phyloP scores from a whole-genome alignment of 257 asterid genomes.

The Solanum infundibuliforme region DNA sequence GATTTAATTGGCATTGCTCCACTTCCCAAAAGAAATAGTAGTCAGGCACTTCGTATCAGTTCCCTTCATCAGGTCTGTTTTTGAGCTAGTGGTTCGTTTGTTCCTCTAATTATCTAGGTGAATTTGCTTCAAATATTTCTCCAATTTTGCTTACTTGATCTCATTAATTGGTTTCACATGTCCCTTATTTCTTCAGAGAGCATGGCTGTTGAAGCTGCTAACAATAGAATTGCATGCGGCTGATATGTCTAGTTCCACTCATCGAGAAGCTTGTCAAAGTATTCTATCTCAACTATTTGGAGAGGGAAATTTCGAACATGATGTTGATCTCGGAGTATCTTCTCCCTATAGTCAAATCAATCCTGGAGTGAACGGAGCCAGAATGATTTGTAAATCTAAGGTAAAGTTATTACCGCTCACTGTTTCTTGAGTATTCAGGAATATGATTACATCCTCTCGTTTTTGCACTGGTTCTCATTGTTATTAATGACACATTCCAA shows the following conservation, averaged over 20 bases:
- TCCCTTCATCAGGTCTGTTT: constrained; percentile 84
- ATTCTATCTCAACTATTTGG: constrained; percentile 75
- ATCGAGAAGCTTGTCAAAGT: constrained; percentile 70
- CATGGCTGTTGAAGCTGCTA: constrained; percentile 93
- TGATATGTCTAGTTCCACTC: constrained; percentile 49
- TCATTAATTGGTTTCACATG: neutral
- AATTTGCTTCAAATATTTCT: neutral
- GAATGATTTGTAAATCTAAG: constrained; percentile 55
- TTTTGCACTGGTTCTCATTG: neutral
- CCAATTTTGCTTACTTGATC: neutral
- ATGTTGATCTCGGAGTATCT: constrained; percentile 28
- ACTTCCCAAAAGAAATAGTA: constrained; percentile 60
- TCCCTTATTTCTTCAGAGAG: constrained; percentile 48
- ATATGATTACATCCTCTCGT: neutral
- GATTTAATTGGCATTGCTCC: constrained; percentile 66
- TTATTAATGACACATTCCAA: neutral
- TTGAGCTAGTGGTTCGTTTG: neutral
- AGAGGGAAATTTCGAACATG: constrained; percentile 24
- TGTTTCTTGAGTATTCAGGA: neutral
- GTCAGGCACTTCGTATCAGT: constrained; percentile 79
- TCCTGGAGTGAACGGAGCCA: constrained; percentile 26
- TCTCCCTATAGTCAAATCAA: constrained; percentile 22
- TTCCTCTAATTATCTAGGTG: neutral
- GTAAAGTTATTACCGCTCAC: constrained; percentile 20
- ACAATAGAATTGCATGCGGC: constrained; percentile 79